phyloP scores from a whole-genome alignment of 371 early-diverging fungal genomes.

The Mucor circinelloides region DNA sequence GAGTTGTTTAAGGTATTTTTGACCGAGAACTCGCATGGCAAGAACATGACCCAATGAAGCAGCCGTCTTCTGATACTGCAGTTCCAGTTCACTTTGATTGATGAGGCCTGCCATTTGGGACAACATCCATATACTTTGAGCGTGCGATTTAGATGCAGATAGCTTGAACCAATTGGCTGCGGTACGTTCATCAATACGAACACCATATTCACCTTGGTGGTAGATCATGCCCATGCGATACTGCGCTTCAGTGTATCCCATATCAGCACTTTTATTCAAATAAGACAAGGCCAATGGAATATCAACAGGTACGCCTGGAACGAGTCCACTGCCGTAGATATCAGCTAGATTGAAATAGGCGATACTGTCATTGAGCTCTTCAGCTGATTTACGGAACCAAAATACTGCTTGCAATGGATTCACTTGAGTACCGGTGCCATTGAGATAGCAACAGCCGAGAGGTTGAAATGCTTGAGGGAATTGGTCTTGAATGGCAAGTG shows the following conservation, averaged over 20 bases:
- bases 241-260: constrained; percentile 43
- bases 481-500: constrained; percentile 30
- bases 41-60: constrained; percentile 32
- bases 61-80: constrained; percentile 38
- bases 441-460: constrained; percentile 31
- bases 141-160: constrained; percentile 35
- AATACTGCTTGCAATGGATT: constrained; percentile 25
- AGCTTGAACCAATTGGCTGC: constrained; percentile 40
- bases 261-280: constrained; percentile 34
- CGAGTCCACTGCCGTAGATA: constrained; percentile 25
- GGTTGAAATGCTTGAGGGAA: constrained; percentile 33
- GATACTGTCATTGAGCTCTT: constrained; percentile 30
- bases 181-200: constrained; percentile 23
- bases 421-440: constrained; percentile 31
- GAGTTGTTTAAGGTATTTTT: constrained; percentile 16
- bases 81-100: constrained; percentile 33
- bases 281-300: constrained; percentile 22
- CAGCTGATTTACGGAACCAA: constrained; percentile 37
- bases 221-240: constrained; percentile 35
- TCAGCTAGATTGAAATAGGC: constrained; percentile 35
- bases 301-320: constrained; percentile 16
- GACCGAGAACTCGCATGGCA: constrained; percentile 20
- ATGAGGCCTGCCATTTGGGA: constrained; percentile 39
- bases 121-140: constrained; percentile 38
- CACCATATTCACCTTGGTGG: constrained; percentile 20